Base-by-base conservation (phyloP, 2,329 filamentous ascomycete genomes). In the Hirsutella thompsonii region DNA sequence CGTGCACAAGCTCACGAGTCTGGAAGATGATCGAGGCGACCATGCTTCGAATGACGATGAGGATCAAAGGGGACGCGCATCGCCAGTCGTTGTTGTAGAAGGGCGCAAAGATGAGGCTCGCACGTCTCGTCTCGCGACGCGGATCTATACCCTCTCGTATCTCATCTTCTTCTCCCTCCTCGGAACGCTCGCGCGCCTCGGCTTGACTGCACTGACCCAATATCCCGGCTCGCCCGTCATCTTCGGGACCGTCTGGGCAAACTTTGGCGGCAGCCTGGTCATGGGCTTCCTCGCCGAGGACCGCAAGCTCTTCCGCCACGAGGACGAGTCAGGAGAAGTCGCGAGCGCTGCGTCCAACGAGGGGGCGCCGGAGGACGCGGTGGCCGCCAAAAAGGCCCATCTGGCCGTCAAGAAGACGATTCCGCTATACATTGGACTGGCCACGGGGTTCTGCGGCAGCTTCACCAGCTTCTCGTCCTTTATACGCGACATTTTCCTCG, bases 401-500 rank as follows among this genome's bases (percentile, higher is more conserved):
- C 58, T 72, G 30, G 68, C 77, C 5, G 63, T 69, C 21, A 94
- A 94, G 57, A 94, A 93, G 65, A 84, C 83, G 0, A 83, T 94
- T 21, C 89, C 90, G 0, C 68, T 94, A 0, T 94, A 93, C 55
- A 82, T 94, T 44, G 89, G 84, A 39, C 74, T 95, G 5, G 76
- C 85, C 0, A 94, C 83, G 0, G 90, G 83, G 10, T 92, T 92
- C 59, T 94, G 87, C 53, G 86, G 90, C 46, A 89, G 83, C 49
- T 85, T 92, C 53, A 95, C 89, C 0, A 89, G 83, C 9, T 94
- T 94, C 60, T 94, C 88, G 0, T 79, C 81, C 18, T 93, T 94
- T 55, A 79, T 89, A 37, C 74, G 84, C 6, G 89, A 94, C 52
- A 62, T 72, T 13, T 94, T 93, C 55, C 70, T 94, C 19, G 81